A percentile compares a stretch with the other conserved stretches of the same genome.
phyloP scores from a whole-genome alignment of 495 filamentous ascomycete genomes.

The Xylaria nigripes region DNA sequence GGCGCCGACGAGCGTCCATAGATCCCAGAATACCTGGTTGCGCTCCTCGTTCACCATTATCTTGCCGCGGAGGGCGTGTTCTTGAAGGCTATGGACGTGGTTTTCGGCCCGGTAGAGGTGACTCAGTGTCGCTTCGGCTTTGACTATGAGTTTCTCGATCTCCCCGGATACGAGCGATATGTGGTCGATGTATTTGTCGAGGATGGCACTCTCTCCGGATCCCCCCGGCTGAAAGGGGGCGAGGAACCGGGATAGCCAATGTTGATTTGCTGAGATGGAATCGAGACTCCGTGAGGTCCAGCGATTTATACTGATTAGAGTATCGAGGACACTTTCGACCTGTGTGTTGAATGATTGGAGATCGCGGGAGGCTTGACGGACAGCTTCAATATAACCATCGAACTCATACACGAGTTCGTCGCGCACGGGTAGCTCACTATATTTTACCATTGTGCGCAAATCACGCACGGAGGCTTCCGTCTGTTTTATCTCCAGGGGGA shows the following conservation, averaged over 20 bases:
- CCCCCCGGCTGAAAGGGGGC: conserved; percentile 49
- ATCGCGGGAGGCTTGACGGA: conserved; percentile 46
- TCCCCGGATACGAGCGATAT: conserved; percentile 55
- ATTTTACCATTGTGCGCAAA: conserved; percentile 54
- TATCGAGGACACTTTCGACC: conserved; percentile 61
- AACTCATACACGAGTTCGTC: conserved; percentile 61
- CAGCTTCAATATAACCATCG: conserved; percentile 55
- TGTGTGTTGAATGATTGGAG: conserved; percentile 60
- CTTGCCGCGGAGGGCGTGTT: conserved; percentile 50
- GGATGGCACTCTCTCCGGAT: conserved; percentile 43
- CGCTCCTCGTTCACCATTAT: conserved; percentile 39
- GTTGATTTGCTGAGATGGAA: conserved; percentile 38
- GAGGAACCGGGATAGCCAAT: conserved; percentile 33
- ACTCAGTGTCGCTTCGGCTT: conserved; percentile 53
- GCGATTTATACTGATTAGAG: conserved; percentile 51
- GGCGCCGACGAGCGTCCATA: conserved; percentile 65
- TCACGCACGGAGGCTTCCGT: conserved; percentile 66
- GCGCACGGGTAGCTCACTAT: conserved; percentile 36
- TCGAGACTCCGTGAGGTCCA: conserved; percentile 61
- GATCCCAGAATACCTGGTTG: conserved; percentile 51
- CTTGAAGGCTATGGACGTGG: conserved; percentile 54
- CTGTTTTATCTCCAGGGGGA: conserved; percentile 62
- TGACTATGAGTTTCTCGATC: conserved; percentile 53
- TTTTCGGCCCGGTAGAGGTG: conserved; percentile 54
- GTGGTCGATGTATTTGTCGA: conserved; percentile 59